Base-by-base conservation (phyloP, 768 basidiomycete species). In the Amanita rimosa region DNA sequence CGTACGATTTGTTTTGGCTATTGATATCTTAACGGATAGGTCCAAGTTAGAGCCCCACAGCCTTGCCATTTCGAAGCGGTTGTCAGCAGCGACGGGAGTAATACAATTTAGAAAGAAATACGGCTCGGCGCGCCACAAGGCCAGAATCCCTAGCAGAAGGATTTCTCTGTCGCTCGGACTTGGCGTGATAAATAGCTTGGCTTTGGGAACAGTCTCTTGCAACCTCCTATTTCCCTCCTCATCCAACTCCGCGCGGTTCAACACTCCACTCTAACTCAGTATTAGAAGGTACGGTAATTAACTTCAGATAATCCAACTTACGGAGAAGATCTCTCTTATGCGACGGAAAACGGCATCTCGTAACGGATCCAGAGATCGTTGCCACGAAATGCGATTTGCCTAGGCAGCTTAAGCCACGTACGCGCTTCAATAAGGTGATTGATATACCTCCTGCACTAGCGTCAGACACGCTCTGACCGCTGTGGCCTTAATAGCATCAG, bases 401-500 rank as follows among this genome's bases (percentile, higher is more conserved):
- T 83, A 50, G 3, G 17, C 9, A 29, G 11, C 19, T 26, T 48
- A 8, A 47, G 34, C 22, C 45, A 27, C 4, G 6, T 11, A 34
- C 4, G 27, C 19, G 13, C 6, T n/a, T 21, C 14, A 11, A 33
- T 22, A 2, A 9, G 11, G 51, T n/a, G 21, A 7, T 22, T 45
- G 19, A 13, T 65, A 49, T 57, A 81, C 84, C 69, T 93, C 88
- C 46, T 78, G 71, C 6, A 74, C 67, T 27, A 91, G 60, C 0
- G 79, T 85, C 35, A 86, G 63, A 55, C 75, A 81, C 2, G 90
- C 86, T 53, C 83, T 79, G 47, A 92, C 70, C 2, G 75, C 90
- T 50, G 78, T 78, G 9, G 83, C 76, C 67, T 92, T 92, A 55
- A 88, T 78, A 1, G 83, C 83, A 21, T 90, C 85, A 1, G 86